Conservation (phyloP, 23 red algal genomes). For the Gracilaria gracilis region DNA sequence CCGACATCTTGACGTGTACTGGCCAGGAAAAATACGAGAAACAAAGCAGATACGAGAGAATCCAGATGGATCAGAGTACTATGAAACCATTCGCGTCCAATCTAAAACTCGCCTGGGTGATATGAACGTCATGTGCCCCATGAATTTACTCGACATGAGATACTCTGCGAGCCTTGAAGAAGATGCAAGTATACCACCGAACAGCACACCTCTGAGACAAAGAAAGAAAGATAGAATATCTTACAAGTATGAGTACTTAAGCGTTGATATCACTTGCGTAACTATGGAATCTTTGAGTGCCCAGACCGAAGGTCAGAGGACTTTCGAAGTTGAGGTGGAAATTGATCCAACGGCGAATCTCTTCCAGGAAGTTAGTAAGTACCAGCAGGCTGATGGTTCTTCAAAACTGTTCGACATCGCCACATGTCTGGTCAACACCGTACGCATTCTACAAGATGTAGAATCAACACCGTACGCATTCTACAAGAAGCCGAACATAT, state of each 20-base stretch:
- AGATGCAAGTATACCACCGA: conserved; percentile 35
- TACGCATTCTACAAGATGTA: no score
- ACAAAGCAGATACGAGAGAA: conserved; percentile 21
- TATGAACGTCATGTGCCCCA: conserved; percentile 77
- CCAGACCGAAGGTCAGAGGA: background rate
- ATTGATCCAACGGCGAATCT: conserved; percentile 51
- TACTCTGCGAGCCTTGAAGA: conserved; percentile 77
- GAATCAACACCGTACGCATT: no score
- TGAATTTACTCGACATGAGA: conserved; percentile 60
- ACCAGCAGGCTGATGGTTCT: conserved; percentile 26
- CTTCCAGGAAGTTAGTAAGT: conserved; percentile 56
- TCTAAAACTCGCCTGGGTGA: conserved; percentile 70
- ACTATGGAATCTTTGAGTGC: conserved; percentile 1
- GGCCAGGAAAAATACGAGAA: conserved; percentile 53
- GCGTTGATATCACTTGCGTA: conserved; percentile 82
- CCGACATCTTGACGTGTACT: conserved; percentile 48
- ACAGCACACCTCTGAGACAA: conserved; percentile 12
- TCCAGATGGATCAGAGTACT: conserved; percentile 32
- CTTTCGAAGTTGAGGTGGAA: conserved; percentile 85
- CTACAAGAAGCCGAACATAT: conserved; percentile 18
- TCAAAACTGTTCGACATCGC: conserved; percentile 71
- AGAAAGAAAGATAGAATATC: conserved; percentile 82
- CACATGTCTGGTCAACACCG: conserved; percentile 60
- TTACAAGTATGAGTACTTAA: conserved; percentile 77
- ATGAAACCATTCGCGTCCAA: conserved; percentile 62